phyloP scores from a whole-genome alignment of 805 yeast species.

The Candida boleticola region DNA sequence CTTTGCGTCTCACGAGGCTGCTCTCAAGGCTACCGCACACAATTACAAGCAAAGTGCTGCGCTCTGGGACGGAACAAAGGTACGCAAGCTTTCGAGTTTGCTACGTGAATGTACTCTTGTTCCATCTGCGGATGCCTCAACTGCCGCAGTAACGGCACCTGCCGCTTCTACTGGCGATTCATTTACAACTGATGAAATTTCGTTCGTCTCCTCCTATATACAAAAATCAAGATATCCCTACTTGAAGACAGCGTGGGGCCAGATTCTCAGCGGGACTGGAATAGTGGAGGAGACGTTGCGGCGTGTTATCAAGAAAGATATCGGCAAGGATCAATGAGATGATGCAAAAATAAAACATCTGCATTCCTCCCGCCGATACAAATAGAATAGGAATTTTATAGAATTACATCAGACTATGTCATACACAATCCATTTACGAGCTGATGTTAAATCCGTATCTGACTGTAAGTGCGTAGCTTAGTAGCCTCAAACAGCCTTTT shows the following conservation, averaged over 20 bases:
- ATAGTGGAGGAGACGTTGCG: background rate
- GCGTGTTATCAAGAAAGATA: background rate
- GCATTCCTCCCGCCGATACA: too few relatives aligned
- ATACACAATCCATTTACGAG: too few relatives aligned
- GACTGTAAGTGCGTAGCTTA: conserved; percentile 14
- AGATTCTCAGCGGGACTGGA: background rate
- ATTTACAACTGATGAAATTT: too few relatives aligned
- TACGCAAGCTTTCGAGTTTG: conserved; percentile 47
- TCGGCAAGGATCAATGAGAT: too few relatives aligned
- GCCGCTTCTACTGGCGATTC: too few relatives aligned
- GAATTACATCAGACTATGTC: too few relatives aligned
- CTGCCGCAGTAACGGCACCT: too few relatives aligned
- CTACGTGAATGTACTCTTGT: conserved; percentile 32
- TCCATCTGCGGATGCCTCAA: conserved; percentile 7
- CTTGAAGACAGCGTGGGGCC: background rate
- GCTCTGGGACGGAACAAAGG: conserved; percentile 46
- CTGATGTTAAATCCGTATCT: conserved; percentile 32
- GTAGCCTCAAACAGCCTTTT: background rate
- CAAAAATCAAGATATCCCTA: too few relatives aligned
- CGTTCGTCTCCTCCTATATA: too few relatives aligned
- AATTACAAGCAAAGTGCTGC: conserved; percentile 40
- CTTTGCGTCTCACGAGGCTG: conserved; percentile 24
- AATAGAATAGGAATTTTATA: too few relatives aligned
- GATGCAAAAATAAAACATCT: too few relatives aligned
- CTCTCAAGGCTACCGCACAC: conserved; percentile 36